A percentile compares a stretch with the other conserved stretches of the same genome.
Evolutionary conservation across 2,329 filamentous ascomycete species (phyloP).

Genomic region (Fusarium anthophilum): DNA sequence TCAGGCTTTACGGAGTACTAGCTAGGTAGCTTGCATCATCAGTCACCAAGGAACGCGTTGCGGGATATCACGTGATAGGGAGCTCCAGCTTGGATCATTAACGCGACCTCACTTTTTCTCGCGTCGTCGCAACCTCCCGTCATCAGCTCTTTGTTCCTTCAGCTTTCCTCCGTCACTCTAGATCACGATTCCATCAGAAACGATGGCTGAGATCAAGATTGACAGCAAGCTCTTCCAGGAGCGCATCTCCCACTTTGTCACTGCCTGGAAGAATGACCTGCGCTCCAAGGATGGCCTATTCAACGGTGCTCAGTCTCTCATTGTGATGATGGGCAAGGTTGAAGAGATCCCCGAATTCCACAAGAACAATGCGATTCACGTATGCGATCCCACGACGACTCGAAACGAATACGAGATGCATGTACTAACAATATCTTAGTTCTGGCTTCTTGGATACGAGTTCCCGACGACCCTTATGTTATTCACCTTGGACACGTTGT

Average conservation of each 20-base stretch:
- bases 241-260: constrained; percentile 85
- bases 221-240: constrained; percentile 94
- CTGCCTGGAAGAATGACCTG: constrained; percentile 97
- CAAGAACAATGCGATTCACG: constrained; percentile 97
- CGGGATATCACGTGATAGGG: constrained; percentile 48
- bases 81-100: constrained; percentile 48
- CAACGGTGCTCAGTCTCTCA: constrained; percentile 84
- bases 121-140: constrained; percentile 46
- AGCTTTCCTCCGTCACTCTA: constrained; percentile 38
- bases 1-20: neutral
- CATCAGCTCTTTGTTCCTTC: constrained; percentile 39
- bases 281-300: constrained; percentile 86
- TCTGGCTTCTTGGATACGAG: constrained; percentile 98
- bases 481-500: constrained; percentile 86
- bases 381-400: constrained; percentile 56
- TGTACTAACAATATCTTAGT: constrained; percentile 62
- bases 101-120: constrained; percentile 56
- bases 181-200: constrained; percentile 50
- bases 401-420: neutral
- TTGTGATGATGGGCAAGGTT: constrained; percentile 94
- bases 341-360: constrained; percentile 87
- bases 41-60: constrained; percentile 37
- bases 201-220: constrained; percentile 88
- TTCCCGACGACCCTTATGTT: constrained; percentile 96
- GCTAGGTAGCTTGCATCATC: constrained; percentile 34